Evolutionary conservation across 139 green algal species (phyloP), one percentile per base, ranked within the genome.

Genomic region (Desmodesmus armatus): DNA sequence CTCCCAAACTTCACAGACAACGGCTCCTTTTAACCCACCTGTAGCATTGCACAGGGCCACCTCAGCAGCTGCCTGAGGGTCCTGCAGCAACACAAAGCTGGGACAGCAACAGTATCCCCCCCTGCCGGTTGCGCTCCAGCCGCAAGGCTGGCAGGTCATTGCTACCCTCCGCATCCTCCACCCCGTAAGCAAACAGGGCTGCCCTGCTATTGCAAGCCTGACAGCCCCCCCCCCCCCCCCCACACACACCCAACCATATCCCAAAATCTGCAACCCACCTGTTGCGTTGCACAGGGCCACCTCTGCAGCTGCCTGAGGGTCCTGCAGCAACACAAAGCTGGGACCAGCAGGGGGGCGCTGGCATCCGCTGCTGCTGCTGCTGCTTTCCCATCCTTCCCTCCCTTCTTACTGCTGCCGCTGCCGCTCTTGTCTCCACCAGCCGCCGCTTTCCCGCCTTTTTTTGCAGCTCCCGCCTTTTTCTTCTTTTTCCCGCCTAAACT

Each of bases 401-500:
- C n/a, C n/a, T n/a, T 31, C 44, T 47, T 65, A 15, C 13, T 11
- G 25, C 25, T 37, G 13, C 70, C n/a, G 35, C 21, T 70, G 84
- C 37, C 33, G 51, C 40, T 17, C 72, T 58, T 60, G 29, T 67
- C n/a, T n/a, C n/a, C n/a, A n/a, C n/a, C n/a, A 43, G 73, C 41
- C 29, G 31, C n/a, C 44, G 41, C 75, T 78, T 78, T 29, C 0
- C 55, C 11, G 60, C 21, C 25, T 55, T 4, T 4, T 33, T 55
- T 55, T 7, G 47, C 47, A 21, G 9, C 63, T 76, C 35, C 2
- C 60, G 19, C 62, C n/a, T 29, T 47, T 3, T 23, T 23, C 41
- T 37, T 49, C 66, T 40, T 80, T 83, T 82, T 89, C 86, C 39
- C 44, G 51, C 35, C 72, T n/a, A n/a, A n/a, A n/a, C n/a, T 84